Evolutionary conservation across 257 asterid genomes (phyloP).

Genomic region (Linaria vulgaris): DNA sequence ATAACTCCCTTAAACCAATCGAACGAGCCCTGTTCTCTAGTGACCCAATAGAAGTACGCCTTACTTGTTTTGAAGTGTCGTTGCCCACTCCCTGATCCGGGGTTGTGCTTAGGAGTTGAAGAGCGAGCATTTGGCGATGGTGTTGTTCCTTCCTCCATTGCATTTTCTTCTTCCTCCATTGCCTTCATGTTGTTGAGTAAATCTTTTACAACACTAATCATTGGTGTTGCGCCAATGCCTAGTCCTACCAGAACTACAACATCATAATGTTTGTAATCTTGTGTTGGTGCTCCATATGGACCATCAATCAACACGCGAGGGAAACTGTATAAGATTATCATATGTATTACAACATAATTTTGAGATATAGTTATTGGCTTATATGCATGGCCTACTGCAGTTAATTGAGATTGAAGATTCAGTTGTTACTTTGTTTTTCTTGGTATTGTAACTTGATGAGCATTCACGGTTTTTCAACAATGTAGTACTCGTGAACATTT

Average conservation of each 20-base stretch:
- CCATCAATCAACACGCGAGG: conserved; percentile 80
- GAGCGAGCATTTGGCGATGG: conserved; percentile 23
- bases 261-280: conserved; percentile 91
- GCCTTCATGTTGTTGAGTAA: conserved; percentile 78
- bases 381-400: too few relatives aligned
- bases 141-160: conserved; percentile 41
- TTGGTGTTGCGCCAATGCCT: conserved; percentile 88
- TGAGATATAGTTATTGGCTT: not conserved
- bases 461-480: not conserved
- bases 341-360: conserved; percentile 6
- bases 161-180: conserved; percentile 49
- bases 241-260: conserved; percentile 78
- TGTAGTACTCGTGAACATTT: not conserved
- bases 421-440: not conserved
- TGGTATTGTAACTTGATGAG: too few relatives aligned
- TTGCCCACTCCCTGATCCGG: conserved; percentile 30
- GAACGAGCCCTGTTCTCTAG: conserved; percentile 83
- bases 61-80: conserved; percentile 57
- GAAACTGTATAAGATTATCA: conserved; percentile 39
- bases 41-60: conserved; percentile 90
- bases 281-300: conserved; percentile 95
- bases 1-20: conserved; percentile 91
- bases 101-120: conserved; percentile 23
- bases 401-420: not conserved
- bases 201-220: conserved; percentile 88